Evolutionary conservation across 148 eudicot genomes (phyloP).

Genomic region (Chenopodium album): DNA sequence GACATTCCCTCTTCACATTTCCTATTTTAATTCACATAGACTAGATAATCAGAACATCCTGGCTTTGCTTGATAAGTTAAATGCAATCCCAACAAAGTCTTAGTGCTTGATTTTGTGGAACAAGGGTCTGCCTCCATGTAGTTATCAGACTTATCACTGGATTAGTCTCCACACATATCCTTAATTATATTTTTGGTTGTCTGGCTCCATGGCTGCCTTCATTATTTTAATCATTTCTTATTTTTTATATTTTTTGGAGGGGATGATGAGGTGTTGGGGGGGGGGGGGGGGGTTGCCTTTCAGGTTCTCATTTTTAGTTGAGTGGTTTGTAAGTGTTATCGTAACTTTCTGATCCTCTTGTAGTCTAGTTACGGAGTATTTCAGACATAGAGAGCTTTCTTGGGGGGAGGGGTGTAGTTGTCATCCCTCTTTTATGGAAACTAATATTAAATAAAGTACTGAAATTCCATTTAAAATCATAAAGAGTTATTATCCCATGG

Average conservation of each 20-base stretch:
- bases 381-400: background rate
- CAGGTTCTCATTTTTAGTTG: background rate
- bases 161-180: background rate
- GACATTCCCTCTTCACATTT: background rate
- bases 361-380: background rate
- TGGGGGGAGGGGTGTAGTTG: background rate
- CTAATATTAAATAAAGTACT: background rate
- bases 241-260: background rate
- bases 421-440: background rate
- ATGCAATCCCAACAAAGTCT: background rate
- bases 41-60: background rate
- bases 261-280: background rate
- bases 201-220: background rate
- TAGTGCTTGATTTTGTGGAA: background rate
- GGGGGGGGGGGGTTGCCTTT: background rate
- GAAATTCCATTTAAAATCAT: background rate
- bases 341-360: background rate
- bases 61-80: background rate
- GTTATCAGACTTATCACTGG: background rate
- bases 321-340: background rate
- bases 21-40: background rate
- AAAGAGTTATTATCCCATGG: background rate
- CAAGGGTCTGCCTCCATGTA: background rate
- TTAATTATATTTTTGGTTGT: background rate
- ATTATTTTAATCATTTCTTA: background rate